Evolutionary conservation across 305 asterid species (phyloP).

Genomic region (Fraxinus sp.): DNA sequence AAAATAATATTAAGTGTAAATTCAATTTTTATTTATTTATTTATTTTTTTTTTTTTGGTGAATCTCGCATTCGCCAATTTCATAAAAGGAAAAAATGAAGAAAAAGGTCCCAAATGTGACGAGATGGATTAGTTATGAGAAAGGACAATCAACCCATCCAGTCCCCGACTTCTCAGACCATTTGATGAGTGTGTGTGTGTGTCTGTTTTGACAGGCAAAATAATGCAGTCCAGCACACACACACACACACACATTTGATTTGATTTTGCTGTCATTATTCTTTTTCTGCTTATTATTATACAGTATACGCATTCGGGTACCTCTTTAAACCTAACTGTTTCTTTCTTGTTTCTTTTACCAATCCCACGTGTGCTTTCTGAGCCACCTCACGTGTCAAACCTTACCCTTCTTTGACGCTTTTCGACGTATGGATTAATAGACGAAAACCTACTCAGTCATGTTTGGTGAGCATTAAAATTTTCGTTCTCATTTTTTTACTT

Average conservation of each 20-base stretch:
- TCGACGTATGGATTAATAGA: not conserved
- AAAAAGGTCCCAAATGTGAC: not conserved
- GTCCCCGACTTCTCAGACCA: conserved; percentile 36
- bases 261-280: conserved; percentile 11
- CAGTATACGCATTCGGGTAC: not conserved
- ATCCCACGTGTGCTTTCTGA: conserved; percentile 23
- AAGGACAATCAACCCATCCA: conserved; percentile 43
- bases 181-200: conserved; percentile 16
- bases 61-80: too few relatives aligned
- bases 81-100: not conserved
- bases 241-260: not conserved
- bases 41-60: too few relatives aligned
- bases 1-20: too few relatives aligned
- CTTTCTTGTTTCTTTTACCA: not conserved
- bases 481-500: too few relatives aligned
- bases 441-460: too few relatives aligned
- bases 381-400: conserved; percentile 30
- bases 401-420: conserved; percentile 14
- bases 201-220: conserved; percentile 22
- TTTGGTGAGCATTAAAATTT: too few relatives aligned
- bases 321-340: not conserved
- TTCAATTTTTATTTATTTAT: too few relatives aligned
- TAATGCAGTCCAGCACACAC: conserved; percentile 8
- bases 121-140: conserved; percentile 28
- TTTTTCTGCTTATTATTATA: not conserved